Conservation (phyloP, 345 rosid species). For the Leavenworthia alabamica region DNA sequence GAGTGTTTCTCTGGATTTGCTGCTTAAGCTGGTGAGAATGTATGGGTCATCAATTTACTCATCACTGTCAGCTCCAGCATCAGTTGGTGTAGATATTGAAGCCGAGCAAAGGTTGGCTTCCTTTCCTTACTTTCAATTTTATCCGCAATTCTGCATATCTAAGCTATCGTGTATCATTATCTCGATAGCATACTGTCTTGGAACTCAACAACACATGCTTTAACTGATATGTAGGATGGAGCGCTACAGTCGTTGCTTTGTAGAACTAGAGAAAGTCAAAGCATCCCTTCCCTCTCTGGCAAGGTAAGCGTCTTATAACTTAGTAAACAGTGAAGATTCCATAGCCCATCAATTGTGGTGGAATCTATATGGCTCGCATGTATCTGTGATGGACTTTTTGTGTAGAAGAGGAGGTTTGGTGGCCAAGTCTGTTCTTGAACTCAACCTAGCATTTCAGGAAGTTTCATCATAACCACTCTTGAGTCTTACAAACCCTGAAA, state of each 20-base stretch:
- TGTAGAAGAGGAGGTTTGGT: slow-evolving; percentile 88
- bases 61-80: slow-evolving; percentile 63
- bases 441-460: slow-evolving; percentile 76
- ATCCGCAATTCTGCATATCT: neutral
- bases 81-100: slow-evolving; percentile 96
- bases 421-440: slow-evolving; percentile 77
- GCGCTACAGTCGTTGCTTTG: slow-evolving; percentile 73
- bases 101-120: slow-evolving; percentile 78
- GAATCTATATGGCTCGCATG: slow-evolving; percentile 3
- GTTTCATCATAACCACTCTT: slow-evolving; percentile 39
- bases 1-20: slow-evolving; percentile 71
- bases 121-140: neutral
- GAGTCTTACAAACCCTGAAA: neutral
- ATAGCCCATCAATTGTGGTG: neutral
- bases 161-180: neutral
- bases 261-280: slow-evolving; percentile 89
- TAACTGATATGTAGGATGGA: slow-evolving; percentile 47
- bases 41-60: slow-evolving; percentile 79
- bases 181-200: neutral
- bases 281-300: slow-evolving; percentile 48
- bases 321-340: neutral
- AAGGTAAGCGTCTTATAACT: slow-evolving; percentile 33
- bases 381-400: neutral
- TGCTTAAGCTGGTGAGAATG: slow-evolving; percentile 78
- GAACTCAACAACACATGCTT: neutral